phyloP scores from a whole-genome alignment of 2,329 filamentous ascomycete species.

The Trichoderma hamatum region DNA sequence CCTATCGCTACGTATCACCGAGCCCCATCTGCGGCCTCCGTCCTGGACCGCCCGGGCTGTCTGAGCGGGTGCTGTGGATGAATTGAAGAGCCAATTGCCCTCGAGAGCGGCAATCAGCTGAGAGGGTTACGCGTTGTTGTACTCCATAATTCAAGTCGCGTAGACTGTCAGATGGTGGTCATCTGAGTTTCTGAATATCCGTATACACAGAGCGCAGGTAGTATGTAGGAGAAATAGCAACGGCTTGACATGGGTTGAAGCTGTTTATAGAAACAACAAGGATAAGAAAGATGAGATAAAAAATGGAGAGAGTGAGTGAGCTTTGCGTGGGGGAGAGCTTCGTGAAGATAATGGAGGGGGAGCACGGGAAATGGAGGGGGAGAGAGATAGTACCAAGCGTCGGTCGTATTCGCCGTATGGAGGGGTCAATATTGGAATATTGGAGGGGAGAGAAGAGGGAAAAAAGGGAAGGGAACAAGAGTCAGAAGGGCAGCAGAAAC shows the following conservation, averaged over 20 bases:
- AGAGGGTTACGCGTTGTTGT: conserved; percentile 17
- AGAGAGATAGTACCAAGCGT: neutral
- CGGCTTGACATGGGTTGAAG: neutral
- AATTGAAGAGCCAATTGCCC: conserved; percentile 10
- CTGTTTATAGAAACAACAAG: neutral
- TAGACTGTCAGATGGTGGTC: conserved; percentile 1
- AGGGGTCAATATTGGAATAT: neutral
- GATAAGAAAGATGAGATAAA: neutral
- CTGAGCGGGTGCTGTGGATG: conserved; percentile 8
- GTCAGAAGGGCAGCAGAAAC: conserved; percentile 21
- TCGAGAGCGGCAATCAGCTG: conserved; percentile 16
- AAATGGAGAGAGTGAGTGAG: neutral
- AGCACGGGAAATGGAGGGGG: neutral
- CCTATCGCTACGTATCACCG: conserved; percentile 23
- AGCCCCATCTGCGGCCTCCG: conserved; percentile 15
- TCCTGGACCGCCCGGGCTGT: conserved; percentile 3
- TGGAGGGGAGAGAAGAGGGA: neutral
- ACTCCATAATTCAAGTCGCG: conserved; percentile 13
- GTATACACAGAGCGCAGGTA: neutral
- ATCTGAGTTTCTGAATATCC: conserved; percentile 1
- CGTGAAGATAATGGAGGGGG: neutral
- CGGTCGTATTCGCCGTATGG: neutral
- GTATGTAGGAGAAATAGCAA: neutral
- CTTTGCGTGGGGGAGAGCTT: conserved; percentile 14
- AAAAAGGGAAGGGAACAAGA: conserved; percentile 1